Percentiles rank a stretch among this genome's conserved stretches.
phyloP scores from a whole-genome alignment of 2,329 filamentous ascomycete genomes.

The Tolypocladium sp. region DNA sequence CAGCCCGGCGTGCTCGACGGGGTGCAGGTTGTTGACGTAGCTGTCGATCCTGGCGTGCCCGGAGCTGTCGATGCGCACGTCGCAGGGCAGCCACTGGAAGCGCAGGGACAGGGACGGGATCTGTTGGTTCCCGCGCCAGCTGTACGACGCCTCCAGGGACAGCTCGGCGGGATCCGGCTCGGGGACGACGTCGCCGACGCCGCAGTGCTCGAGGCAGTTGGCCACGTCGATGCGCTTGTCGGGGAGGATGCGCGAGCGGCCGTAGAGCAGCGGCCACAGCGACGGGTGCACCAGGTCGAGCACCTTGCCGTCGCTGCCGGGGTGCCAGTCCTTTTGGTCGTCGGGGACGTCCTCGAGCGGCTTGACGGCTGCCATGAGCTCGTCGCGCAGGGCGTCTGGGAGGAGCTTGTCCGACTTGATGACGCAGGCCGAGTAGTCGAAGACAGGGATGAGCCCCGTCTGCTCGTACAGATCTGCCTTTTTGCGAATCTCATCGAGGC shows the following conservation, averaged over 20 bases:
- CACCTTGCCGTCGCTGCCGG: slow-evolving; percentile 44
- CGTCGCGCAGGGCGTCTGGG: slow-evolving; percentile 13
- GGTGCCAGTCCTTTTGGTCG: slow-evolving; percentile 49
- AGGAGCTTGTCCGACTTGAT: slow-evolving; percentile 25
- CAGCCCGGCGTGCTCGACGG: slow-evolving; percentile 23
- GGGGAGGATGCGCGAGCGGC: slow-evolving; percentile 25
- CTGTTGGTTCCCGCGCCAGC: too few relatives aligned
- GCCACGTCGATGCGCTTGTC: slow-evolving; percentile 24
- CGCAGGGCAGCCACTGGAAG: slow-evolving; percentile 41
- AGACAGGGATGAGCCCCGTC: slow-evolving; percentile 21
- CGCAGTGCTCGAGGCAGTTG: slow-evolving; percentile 23
- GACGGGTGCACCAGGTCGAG: slow-evolving; percentile 57
- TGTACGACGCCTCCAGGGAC: background rate
- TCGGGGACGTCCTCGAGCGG: slow-evolving; percentile 42
- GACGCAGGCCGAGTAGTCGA: slow-evolving; percentile 20
- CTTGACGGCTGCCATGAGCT: slow-evolving; percentile 32
- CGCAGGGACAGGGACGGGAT: background rate
- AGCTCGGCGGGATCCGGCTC: slow-evolving; percentile 1
- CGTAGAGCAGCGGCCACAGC: slow-evolving; percentile 50
- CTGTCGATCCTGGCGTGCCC: slow-evolving; percentile 30
- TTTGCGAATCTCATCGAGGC: slow-evolving; percentile 19
- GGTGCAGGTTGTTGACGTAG: slow-evolving; percentile 47
- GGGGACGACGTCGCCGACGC: slow-evolving; percentile 20
- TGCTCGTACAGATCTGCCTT: slow-evolving; percentile 23
- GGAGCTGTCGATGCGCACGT: slow-evolving; percentile 30